Conservation (phyloP, 148 eudicot genomes). For the Heliamphora exappendiculata region DNA sequence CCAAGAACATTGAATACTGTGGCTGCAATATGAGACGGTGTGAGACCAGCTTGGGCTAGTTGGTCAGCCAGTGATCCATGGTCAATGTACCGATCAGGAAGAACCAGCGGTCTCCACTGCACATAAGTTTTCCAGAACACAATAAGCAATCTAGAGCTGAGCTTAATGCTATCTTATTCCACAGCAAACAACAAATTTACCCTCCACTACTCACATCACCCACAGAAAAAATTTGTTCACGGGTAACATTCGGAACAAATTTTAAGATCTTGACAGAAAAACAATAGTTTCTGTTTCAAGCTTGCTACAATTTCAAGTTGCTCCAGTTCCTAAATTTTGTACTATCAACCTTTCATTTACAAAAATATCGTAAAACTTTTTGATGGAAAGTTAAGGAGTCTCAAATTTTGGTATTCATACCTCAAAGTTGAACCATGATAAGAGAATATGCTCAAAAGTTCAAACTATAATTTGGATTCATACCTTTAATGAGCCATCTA, state of each 20-base stretch:
- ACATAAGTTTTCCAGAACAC: slow-evolving; percentile 7
- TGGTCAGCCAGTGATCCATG: slow-evolving; percentile 74
- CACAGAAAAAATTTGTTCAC: neutral
- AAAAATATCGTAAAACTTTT: neutral
- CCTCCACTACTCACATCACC: neutral
- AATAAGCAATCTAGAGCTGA: neutral
- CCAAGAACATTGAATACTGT: slow-evolving; percentile 71
- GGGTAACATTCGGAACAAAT: neutral
- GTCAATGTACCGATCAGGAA: slow-evolving; percentile 82
- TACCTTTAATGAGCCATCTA: slow-evolving; percentile 88
- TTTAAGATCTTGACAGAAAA: neutral
- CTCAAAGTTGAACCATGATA: neutral
- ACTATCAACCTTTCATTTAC: neutral
- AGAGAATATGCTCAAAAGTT: neutral
- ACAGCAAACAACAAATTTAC: no score
- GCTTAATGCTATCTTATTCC: neutral
- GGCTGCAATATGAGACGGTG: slow-evolving; percentile 72
- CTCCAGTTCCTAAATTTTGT: neutral
- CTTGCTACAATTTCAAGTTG: neutral
- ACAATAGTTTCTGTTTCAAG: neutral
- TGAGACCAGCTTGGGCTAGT: slow-evolving; percentile 62
- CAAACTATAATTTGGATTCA: neutral
- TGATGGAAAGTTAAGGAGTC: neutral
- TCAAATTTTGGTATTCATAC: neutral
- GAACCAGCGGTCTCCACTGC: slow-evolving; percentile 97